Evolutionary conservation across 345 rosid genomes (phyloP).

Genomic region (Euphorbia peplus): DNA sequence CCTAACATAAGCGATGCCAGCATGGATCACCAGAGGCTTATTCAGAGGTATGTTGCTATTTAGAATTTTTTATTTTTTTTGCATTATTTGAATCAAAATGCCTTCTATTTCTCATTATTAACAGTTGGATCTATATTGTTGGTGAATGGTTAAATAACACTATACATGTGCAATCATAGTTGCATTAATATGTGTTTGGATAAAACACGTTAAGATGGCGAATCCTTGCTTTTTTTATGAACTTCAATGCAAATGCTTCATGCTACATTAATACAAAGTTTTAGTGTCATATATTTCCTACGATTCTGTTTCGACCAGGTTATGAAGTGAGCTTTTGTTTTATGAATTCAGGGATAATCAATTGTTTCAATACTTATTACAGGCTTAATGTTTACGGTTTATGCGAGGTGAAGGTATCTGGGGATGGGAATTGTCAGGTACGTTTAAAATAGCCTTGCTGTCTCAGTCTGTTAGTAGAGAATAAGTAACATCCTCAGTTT

Average conservation of each 20-base stretch:
- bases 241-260: no score
- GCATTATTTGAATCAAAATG: not conserved
- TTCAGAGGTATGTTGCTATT: conserved; percentile 56
- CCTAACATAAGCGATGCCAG: conserved; percentile 76
- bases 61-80: conserved; percentile 8
- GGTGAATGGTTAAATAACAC: no score
- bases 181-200: not conserved
- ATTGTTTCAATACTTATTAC: conserved; percentile 10
- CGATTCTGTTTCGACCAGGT: conserved; percentile 3
- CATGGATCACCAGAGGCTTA: conserved; percentile 87
- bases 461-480: not conserved
- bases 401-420: conserved; percentile 82
- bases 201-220: not conserved
- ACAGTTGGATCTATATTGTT: not conserved
- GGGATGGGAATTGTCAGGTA: conserved; percentile 99
- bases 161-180: not conserved
- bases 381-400: conserved; percentile 78
- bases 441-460: conserved; percentile 4
- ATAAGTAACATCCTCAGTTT: not conserved
- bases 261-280: no score
- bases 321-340: conserved; percentile 10
- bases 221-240: not conserved
- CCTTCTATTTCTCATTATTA: not conserved
- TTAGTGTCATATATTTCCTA: no score
- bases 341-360: not conserved